phyloP scores from a whole-genome alignment of 352 stramenopile species.

The Globisporangium nagaii region DNA sequence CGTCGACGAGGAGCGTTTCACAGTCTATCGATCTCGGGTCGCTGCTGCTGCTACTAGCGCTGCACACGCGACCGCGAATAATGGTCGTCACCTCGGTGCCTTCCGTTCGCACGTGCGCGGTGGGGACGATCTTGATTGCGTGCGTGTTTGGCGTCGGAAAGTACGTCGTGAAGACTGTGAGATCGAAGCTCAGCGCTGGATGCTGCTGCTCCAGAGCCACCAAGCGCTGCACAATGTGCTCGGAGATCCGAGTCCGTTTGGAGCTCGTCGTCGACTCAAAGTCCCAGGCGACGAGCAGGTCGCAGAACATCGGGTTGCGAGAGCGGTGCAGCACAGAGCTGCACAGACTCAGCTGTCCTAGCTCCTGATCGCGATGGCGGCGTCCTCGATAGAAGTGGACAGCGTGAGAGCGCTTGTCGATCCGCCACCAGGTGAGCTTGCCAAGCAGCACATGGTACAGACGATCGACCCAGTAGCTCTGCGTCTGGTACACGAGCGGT shows the following conservation, averaged over 20 bases:
- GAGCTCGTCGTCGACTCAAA: too few species aligned
- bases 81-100: neutral
- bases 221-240: constrained; percentile 23
- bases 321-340: too few species aligned
- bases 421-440: constrained; percentile 11
- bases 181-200: constrained; percentile 20
- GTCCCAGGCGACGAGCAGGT: constrained; percentile 14
- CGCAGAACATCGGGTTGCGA: constrained; percentile 2
- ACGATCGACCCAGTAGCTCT: constrained; percentile 23
- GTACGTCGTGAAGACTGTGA: constrained; percentile 15
- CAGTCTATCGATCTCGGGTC: neutral
- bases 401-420: constrained; percentile 19
- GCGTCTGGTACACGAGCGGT: constrained; percentile 10
- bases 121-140: too few species aligned
- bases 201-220: constrained; percentile 17
- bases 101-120: too few species aligned
- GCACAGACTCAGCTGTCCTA: neutral
- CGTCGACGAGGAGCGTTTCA: constrained; percentile 6
- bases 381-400: constrained; percentile 14
- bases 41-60: neutral
- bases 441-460: constrained; percentile 17
- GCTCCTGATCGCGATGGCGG: too few species aligned
- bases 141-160: neutral
- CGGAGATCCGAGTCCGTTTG: constrained; percentile 4
- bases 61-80: neutral